Base-by-base conservation (phyloP, 306 rosid genomes). In the Delonix regia region DNA sequence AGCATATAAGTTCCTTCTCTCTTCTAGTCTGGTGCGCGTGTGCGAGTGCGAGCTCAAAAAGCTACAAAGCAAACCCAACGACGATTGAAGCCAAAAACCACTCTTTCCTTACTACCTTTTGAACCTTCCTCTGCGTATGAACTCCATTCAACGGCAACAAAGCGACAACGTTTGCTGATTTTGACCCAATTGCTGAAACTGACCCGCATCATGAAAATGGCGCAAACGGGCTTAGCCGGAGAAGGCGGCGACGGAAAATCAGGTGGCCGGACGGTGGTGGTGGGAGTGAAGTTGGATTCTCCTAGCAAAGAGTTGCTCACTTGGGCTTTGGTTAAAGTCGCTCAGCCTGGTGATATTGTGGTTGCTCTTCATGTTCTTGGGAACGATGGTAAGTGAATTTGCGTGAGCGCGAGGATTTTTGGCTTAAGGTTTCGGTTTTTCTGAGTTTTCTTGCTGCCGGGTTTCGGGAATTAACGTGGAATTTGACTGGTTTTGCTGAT, bases 301-400 rank as follows among this genome's bases (percentile, higher is more conserved):
- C 88, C 86, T 10, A 90, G 99, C 76, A 91, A 86, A 68, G 99
- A 93, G 87, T 78, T 96, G 75, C 92, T 96, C 14, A 93, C 98
- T 2, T 96, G 97, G 99, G 98, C 99, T 76, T 71, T 96, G 79
- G 98, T 93, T 38, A 96, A 96, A 80, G 96, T 93, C 52, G 94
- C 98, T 77, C 90, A 87, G 67, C 94, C 98, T 1, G 90, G 93
- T 75, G 99, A 96, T 81, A 49, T 74, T 49, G 98, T 96, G 16
- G 80, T 96, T 78, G 98, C 99, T 63, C 82, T 96, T 69, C 99
- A 96, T 79, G 92, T 96, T 79, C 98, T 91, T 68, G 94, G 86
- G 6, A 86, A 83, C 47, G 69, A 90, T 80, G 98, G 99, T 93
- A 75, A 57, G 73, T 1, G 45, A 10, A 69, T 41, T 33, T 71